Percentiles rank a stretch among this genome's conserved stretches.
Evolutionary conservation across 2,329 filamentous ascomycete species (phyloP).

Genomic region (Graphilbum fragrans): DNA sequence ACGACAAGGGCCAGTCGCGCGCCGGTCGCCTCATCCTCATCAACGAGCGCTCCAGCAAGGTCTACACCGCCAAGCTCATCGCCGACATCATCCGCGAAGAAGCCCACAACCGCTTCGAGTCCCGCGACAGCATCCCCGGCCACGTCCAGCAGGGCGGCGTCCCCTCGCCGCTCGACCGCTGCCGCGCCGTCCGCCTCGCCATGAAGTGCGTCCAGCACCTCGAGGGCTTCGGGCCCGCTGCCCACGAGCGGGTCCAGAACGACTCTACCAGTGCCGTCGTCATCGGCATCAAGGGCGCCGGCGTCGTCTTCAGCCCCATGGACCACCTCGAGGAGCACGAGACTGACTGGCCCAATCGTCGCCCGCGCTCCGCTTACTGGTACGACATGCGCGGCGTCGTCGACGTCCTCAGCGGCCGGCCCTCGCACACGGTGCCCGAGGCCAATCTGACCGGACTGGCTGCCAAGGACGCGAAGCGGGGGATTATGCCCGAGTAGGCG

Average conservation of each 20-base stretch:
- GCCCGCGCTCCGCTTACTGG: slow-evolving; percentile 82
- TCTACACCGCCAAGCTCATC: slow-evolving; percentile 86
- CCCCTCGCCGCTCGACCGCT: slow-evolving; percentile 91
- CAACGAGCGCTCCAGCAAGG: slow-evolving; percentile 85
- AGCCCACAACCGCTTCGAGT: slow-evolving; percentile 83
- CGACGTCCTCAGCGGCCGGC: slow-evolving; percentile 70
- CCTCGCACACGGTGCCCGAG: slow-evolving; percentile 38
- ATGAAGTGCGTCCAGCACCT: slow-evolving; percentile 92
- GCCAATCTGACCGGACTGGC: slow-evolving; percentile 34
- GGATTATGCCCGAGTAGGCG: slow-evolving; percentile 18
- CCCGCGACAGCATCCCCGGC: slow-evolving; percentile 79
- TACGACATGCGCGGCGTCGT: slow-evolving; percentile 66
- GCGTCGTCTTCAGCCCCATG: slow-evolving; percentile 80
- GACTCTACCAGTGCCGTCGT: slow-evolving; percentile 67
- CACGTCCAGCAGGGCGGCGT: slow-evolving; percentile 92
- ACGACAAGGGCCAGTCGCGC: slow-evolving; percentile 77
- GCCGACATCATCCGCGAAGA: slow-evolving; percentile 94
- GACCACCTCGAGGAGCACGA: slow-evolving; percentile 67
- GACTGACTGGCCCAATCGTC: slow-evolving; percentile 86
- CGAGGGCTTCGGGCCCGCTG: slow-evolving; percentile 59
- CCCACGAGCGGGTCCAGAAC: slow-evolving; percentile 53
- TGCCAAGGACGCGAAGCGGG: slow-evolving; percentile 51
- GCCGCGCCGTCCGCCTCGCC: slow-evolving; percentile 78
- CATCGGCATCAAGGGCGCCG: slow-evolving; percentile 85
- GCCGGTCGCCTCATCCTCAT: slow-evolving; percentile 92